Conservation (phyloP, 345 rosid species). For the Eucalyptus grandis region DNA sequence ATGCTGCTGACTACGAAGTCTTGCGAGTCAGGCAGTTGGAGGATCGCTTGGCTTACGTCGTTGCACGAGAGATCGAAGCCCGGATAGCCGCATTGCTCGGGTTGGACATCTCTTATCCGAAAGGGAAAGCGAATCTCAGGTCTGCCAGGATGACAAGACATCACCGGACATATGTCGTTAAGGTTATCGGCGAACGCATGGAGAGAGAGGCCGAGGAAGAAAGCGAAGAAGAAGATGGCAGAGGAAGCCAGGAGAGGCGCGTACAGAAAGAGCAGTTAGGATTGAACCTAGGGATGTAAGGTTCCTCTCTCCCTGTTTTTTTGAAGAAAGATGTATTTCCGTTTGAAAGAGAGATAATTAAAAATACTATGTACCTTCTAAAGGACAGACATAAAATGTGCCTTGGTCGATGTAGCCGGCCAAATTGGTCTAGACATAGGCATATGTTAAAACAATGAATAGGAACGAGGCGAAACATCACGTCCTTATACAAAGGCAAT, state of each 20-base stretch:
- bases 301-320: not conserved
- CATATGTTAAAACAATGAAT: not conserved
- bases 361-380: not conserved
- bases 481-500: no score
- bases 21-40: not conserved
- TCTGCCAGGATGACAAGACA: not conserved
- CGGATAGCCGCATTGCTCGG: not conserved
- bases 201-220: not conserved
- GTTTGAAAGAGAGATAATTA: not conserved
- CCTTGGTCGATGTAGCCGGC: not conserved
- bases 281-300: not conserved
- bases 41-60: not conserved
- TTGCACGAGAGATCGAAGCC: not conserved
- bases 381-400: not conserved
- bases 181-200: not conserved
- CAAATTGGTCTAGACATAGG: not conserved
- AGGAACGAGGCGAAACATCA: not conserved
- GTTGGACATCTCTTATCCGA: not conserved
- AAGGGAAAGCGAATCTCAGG: not conserved
- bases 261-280: not conserved
- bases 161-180: not conserved
- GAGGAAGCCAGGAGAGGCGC: not conserved
- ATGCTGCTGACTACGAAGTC: not conserved
- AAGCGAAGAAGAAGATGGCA: not conserved
- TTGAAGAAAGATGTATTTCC: not conserved